Percentiles rank a stretch among this genome's conserved stretches.
Evolutionary conservation across 768 basidiomycete species (phyloP).

Genomic region (Kwoniella newhampshirensis): DNA sequence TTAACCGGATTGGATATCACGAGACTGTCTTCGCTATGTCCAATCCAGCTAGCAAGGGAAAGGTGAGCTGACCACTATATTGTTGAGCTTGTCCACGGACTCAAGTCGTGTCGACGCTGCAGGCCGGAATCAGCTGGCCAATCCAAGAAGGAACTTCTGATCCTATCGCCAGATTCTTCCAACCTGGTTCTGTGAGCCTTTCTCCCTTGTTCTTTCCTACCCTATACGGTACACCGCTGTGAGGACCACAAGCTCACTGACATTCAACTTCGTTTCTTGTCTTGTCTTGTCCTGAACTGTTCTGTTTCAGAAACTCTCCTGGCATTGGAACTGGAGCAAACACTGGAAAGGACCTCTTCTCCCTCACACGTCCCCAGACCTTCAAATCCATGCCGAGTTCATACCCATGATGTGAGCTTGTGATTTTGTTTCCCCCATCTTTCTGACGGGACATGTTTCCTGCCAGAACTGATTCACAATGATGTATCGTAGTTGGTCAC

Average conservation of each 20-base stretch:
- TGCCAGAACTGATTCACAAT: too few species aligned
- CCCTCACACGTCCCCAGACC: slow-evolving; percentile 12
- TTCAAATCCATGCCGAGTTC: slow-evolving; percentile 22
- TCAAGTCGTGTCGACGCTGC: too few species aligned
- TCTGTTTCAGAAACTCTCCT: slow-evolving; percentile 31
- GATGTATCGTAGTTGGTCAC: slow-evolving; percentile 19
- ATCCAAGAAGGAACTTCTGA: slow-evolving; percentile 41
- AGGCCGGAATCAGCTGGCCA: slow-evolving; percentile 48
- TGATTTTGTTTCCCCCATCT: not conserved
- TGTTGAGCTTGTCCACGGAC: too few species aligned
- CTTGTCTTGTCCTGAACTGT: not conserved
- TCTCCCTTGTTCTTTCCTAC: not conserved
- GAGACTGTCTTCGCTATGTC: too few species aligned
- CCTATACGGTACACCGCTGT: too few species aligned
- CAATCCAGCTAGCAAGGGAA: too few species aligned
- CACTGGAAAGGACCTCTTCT: slow-evolving; percentile 24
- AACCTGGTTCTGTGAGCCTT: slow-evolving; percentile 34
- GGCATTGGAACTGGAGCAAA: slow-evolving; percentile 40
- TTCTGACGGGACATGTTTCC: too few species aligned
- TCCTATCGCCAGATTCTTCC: slow-evolving; percentile 42
- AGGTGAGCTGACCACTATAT: too few species aligned
- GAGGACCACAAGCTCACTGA: too few species aligned
- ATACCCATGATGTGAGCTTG: slow-evolving; percentile 25
- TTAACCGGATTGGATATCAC: too few species aligned
- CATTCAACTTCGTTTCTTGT: too few species aligned